A percentile compares a stretch with the other conserved stretches of the same genome.
Conservation (phyloP, 2,329 filamentous ascomycete species). For the Colletotrichum theobromicola region DNA sequence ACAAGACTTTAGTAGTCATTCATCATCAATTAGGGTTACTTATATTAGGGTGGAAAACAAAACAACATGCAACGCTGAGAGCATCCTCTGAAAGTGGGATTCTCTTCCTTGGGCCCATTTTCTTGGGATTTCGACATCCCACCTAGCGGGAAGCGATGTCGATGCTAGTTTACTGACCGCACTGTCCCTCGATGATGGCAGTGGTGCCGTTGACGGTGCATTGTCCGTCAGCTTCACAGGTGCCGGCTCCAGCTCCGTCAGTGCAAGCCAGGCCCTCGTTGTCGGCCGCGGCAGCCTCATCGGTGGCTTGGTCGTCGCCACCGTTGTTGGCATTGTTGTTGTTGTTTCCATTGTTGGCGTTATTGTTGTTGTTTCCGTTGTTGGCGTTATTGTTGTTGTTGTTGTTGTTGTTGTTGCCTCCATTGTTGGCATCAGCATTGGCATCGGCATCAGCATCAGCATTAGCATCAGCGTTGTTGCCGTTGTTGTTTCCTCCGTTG, state of each 20-base stretch:
- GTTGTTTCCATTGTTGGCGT: background rate
- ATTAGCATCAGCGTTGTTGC: background rate
- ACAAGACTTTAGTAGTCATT: background rate
- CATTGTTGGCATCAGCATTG: background rate
- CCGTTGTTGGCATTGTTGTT: background rate
- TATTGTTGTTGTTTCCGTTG: background rate
- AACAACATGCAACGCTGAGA: background rate
- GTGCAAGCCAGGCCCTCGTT: constrained; percentile 12
- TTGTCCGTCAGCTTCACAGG: constrained; percentile 8
- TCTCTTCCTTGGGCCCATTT: background rate
- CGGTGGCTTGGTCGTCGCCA: background rate
- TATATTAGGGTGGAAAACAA: background rate
- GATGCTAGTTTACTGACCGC: background rate
- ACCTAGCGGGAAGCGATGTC: background rate
- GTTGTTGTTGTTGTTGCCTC: background rate
- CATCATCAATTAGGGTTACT: background rate
- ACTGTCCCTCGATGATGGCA: constrained; percentile 4
- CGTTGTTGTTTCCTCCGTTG: background rate
- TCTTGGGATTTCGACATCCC: background rate
- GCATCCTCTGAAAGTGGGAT: background rate
- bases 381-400: background rate
- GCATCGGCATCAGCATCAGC: background rate
- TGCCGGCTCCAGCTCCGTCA: constrained; percentile 2
- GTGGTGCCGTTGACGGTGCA: constrained; percentile 5
- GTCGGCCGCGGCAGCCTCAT: background rate